Conservation (phyloP, 768 basidiomycete species). For the Tephrocybe sp. region DNA sequence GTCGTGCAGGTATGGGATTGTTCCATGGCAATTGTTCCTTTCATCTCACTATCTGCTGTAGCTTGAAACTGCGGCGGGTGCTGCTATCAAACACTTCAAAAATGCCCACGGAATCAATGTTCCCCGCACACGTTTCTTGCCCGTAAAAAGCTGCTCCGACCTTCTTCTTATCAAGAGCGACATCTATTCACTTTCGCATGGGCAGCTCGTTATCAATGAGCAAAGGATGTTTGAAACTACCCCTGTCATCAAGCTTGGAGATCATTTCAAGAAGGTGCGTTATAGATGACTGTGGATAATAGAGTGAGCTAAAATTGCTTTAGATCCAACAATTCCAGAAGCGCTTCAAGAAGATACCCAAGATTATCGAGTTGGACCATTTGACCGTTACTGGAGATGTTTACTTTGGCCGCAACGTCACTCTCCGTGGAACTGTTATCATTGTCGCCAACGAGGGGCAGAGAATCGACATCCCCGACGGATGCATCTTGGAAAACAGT, state of each 20-base stretch:
- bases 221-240: constrained; percentile 81
- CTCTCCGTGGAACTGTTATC: constrained; percentile 87
- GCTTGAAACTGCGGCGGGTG: constrained; percentile 91
- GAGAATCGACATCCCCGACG: constrained; percentile 81
- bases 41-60: constrained; percentile 19
- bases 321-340: constrained; percentile 88
- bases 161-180: constrained; percentile 89
- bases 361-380: constrained; percentile 89
- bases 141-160: constrained; percentile 86
- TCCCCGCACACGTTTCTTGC: constrained; percentile 90
- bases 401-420: constrained; percentile 84
- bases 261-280: constrained; percentile 91
- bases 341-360: constrained; percentile 92
- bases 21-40: not conserved
- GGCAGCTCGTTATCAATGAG: constrained; percentile 82
- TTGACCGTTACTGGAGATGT: constrained; percentile 92
- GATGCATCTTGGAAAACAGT: constrained; percentile 74
- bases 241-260: constrained; percentile 96
- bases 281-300: not conserved
- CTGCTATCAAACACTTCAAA: constrained; percentile 91
- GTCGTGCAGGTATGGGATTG: constrained; percentile 62
- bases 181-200: constrained; percentile 88
- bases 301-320: not conserved
- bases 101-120: constrained; percentile 94
- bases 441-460: constrained; percentile 81